phyloP scores from a whole-genome alignment of 495 filamentous ascomycete species.

The Penicillium flavigenum region DNA sequence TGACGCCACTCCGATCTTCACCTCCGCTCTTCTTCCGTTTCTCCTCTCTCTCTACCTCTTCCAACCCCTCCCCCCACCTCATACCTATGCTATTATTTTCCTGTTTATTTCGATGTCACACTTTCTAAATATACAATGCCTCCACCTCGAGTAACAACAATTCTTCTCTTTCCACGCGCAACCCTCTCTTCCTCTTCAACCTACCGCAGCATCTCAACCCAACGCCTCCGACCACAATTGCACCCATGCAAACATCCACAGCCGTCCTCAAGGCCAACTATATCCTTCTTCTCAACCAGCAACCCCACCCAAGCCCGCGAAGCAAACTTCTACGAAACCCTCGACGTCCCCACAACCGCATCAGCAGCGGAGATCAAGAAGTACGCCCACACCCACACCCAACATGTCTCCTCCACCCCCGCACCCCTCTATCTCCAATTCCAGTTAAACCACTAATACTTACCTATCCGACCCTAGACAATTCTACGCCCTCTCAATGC shows the following conservation, averaged over 20 bases:
- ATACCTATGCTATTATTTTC: neutral
- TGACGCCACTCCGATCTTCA: conserved; percentile 26
- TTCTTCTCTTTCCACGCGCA: conserved; percentile 7
- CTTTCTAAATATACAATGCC: conserved; percentile 16
- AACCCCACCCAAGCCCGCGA: conserved; percentile 38
- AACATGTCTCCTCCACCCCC: neutral
- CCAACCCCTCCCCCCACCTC: conserved; percentile 7
- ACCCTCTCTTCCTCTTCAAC: conserved; percentile 4
- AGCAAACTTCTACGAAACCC: conserved; percentile 72
- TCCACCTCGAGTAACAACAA: conserved; percentile 12
- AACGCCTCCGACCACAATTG: conserved; percentile 11
- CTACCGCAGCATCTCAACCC: conserved; percentile 7
- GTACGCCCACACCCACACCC: conserved; percentile 40
- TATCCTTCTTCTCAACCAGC: conserved; percentile 44
- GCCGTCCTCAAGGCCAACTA: neutral
- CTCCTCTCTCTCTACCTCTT: neutral
- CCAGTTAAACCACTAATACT: neutral
- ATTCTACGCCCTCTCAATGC: conserved; percentile 91
- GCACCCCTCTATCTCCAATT: neutral
- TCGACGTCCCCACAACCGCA: conserved; percentile 69
- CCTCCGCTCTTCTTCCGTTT: conserved; percentile 5
- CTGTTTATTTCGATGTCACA: conserved; percentile 4
- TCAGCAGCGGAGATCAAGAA: conserved; percentile 79
- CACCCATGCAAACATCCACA: conserved; percentile 12
- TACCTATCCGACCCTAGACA: conserved; percentile 36